Base-by-base conservation (phyloP, 129 eudicot genomes). In the Heracleum sosnowskyi region DNA sequence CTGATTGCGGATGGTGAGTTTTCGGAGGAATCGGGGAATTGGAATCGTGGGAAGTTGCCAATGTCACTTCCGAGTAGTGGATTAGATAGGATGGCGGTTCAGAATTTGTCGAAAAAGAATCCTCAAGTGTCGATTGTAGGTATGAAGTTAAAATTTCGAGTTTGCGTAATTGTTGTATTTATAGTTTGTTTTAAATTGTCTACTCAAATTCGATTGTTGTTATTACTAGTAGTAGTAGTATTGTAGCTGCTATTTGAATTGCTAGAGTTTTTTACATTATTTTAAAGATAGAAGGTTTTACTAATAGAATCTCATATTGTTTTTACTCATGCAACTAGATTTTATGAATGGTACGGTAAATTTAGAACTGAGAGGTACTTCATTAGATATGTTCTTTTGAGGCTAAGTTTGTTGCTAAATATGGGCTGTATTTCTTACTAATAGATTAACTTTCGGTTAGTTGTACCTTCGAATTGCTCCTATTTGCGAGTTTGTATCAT, bases 21-120 rank as follows among this genome's bases (percentile, higher is more conserved):
- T 57, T 88, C 92, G 0, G 91, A 91, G 87, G 91, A 91, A 31
- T 86, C 91, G 20, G 83, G 47, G 39, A 79, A 79, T 71, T 85
- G 87, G 93, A 78, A 79, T 74, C 79, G 88, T 11, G 89, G 87
- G 11, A 83, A 86, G 69, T 80, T 76, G 34, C 76, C 85, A 1
- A 55, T 80, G 35, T 85, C 87, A 46, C 74, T 79, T 51, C 87
- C 89, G 24, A 35, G 83, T 22, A 84, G 81, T 40, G 90, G 84
- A 4, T 51, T 81, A 28, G 84, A 85, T 60, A 76, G 51, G 60
- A 33, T 75, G 29, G 78, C 51, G 17, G 47, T 10, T 76, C 71
- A 72, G 55, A 81, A 81, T 39, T 15, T 79, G 63, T 51, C 64
- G 55, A 79, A 72, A 44, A 57, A 78, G 73, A 69, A 24, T 75